These are phyloP conservation scores for Termitomyces sp. DNA, from an alignment of 768 basidiomycete species.

Conservation along the genomic window DNA sequence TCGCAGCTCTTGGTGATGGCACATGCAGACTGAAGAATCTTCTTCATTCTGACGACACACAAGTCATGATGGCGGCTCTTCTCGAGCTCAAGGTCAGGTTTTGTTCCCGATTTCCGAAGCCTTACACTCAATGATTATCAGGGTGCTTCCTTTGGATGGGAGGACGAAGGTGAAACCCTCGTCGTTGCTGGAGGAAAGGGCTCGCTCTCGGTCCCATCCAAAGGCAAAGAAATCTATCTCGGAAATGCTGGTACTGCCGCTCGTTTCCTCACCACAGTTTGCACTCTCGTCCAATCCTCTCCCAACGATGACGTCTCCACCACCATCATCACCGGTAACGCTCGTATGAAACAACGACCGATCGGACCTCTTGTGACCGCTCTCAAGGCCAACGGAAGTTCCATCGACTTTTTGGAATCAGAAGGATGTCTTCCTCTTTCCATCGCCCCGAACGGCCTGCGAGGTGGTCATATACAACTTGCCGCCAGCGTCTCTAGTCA, in stretches of 20 bases:
- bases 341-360: constrained; percentile 98
- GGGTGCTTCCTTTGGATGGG: constrained; percentile 93
- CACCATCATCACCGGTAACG: constrained; percentile 93
- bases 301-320: constrained; percentile 31
- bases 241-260: constrained; percentile 98
- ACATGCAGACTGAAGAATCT: constrained; percentile 86
- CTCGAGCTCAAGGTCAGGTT: constrained; percentile 70
- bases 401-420: constrained; percentile 72
- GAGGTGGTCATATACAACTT: constrained; percentile 77
- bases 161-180: constrained; percentile 93
- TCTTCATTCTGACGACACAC: constrained; percentile 95
- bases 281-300: constrained; percentile 68
- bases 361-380: constrained; percentile 94
- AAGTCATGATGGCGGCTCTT: constrained; percentile 97
- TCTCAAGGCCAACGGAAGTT: constrained; percentile 72
- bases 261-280: constrained; percentile 95
- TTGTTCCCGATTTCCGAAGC: constrained; percentile 2
- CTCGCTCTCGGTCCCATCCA: constrained; percentile 65
- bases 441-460: constrained; percentile 77
- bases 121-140: constrained; percentile 21
- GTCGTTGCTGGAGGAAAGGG: constrained; percentile 88
- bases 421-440: constrained; percentile 85
- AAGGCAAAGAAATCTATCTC: constrained; percentile 87
- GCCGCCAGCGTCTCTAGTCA: constrained; percentile 95
- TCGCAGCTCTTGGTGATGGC: constrained; percentile 87